A percentile compares a stretch with the other conserved stretches of the same genome.
These are phyloP conservation scores for Pyrenula aspistea DNA, from an alignment of 495 filamentous ascomycete species.

Conservation along the genomic window DNA sequence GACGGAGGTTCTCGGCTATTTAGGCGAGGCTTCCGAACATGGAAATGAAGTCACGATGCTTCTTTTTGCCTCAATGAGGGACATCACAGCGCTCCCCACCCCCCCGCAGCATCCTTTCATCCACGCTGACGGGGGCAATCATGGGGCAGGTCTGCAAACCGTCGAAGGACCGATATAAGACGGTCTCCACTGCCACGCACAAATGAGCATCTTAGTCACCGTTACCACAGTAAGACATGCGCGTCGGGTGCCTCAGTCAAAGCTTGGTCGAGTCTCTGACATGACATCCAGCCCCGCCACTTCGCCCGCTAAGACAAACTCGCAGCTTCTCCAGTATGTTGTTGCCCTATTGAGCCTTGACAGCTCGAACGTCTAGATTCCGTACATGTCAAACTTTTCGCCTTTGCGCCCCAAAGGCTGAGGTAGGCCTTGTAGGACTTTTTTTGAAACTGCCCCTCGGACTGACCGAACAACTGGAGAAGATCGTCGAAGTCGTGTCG, in stretches of 20 bases:
- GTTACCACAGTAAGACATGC: not conserved
- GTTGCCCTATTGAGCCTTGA: too few relatives aligned
- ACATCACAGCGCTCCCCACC: not conserved
- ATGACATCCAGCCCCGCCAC: too few relatives aligned
- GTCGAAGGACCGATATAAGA: not conserved
- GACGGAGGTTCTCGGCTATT: not conserved
- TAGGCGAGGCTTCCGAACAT: not conserved
- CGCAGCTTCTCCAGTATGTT: too few relatives aligned
- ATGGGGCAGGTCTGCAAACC: not conserved
- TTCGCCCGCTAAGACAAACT: too few relatives aligned
- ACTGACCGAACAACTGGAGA: not conserved
- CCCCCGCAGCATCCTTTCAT: not conserved
- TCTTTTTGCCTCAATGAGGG: too few relatives aligned
- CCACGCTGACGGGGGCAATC: not conserved
- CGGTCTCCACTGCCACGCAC: not conserved
- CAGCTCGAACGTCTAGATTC: not conserved
- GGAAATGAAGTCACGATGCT: too few relatives aligned
- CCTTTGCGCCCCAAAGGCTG: not conserved
- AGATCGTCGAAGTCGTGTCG: not conserved
- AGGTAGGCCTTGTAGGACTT: not conserved
- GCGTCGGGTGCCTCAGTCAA: not conserved
- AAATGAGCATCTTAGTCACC: not conserved
- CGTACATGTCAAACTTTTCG: not conserved
- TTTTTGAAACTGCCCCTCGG: not conserved
- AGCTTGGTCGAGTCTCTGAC: not conserved